These are phyloP conservation scores for Hypoxylon sp. DNA, from an alignment of 2,329 filamentous ascomycete species.

Conservation along the genomic window DNA sequence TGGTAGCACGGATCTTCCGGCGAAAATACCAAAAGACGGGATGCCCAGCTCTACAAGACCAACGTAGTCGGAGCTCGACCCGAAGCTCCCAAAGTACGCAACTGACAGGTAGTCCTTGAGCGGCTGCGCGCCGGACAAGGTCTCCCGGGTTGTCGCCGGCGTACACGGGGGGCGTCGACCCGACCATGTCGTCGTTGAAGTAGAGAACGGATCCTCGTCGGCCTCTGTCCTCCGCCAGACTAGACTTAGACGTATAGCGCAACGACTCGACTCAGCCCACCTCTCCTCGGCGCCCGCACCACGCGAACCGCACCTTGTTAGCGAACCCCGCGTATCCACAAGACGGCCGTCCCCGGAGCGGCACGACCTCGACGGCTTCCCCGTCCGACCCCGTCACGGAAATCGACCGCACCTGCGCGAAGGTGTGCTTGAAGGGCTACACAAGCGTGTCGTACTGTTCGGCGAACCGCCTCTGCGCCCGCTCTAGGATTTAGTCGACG, in stretches of 20 bases:
- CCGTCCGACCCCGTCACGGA: constrained; percentile 59
- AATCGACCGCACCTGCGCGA: constrained; percentile 57
- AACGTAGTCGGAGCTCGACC: constrained; percentile 55
- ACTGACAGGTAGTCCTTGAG: constrained; percentile 53
- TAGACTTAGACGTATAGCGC: constrained; percentile 53
- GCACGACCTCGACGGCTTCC: constrained; percentile 57
- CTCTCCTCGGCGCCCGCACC: constrained; percentile 60
- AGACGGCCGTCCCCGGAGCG: constrained; percentile 58
- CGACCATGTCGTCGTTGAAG: constrained; percentile 79
- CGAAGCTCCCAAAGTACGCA: constrained; percentile 53
- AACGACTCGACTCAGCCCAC: constrained; percentile 59
- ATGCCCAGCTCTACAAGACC: constrained; percentile 57
- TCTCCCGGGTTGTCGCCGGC: constrained; percentile 53
- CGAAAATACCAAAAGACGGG: constrained; percentile 55
- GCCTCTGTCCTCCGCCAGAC: constrained; percentile 54
- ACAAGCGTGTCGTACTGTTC: constrained; percentile 57
- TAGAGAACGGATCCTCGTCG: constrained; percentile 72
- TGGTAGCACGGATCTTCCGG: constrained; percentile 56
- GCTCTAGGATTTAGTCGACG: constrained; percentile 66
- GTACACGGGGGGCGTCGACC: constrained; percentile 57
- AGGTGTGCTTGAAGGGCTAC: constrained; percentile 61
- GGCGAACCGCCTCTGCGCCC: constrained; percentile 52
- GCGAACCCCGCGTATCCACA: constrained; percentile 53
- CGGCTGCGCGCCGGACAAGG: constrained; percentile 51
- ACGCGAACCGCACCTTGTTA: constrained; percentile 59